Evolutionary conservation across 2,329 filamentous ascomycete genomes (phyloP).

Genomic region (Trichoderma guizhouense): DNA sequence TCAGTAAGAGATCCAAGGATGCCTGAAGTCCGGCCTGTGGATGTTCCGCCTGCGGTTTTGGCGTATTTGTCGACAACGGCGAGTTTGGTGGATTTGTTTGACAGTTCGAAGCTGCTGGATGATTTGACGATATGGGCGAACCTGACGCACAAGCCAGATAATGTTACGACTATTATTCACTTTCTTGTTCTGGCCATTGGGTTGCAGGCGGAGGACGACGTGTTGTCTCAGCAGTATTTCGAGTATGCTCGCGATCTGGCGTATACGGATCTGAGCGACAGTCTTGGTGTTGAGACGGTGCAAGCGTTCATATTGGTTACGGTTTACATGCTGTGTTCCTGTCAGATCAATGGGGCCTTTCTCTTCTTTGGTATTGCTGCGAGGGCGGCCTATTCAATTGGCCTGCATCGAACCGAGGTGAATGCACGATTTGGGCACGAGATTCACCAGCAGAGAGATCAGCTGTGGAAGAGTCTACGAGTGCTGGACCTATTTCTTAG

Average conservation of each 20-base stretch:
- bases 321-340: constrained; percentile 52
- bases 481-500: constrained; percentile 52
- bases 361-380: constrained; percentile 53
- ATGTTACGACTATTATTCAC: constrained; percentile 42
- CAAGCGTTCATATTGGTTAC: constrained; percentile 51
- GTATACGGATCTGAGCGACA: constrained; percentile 42
- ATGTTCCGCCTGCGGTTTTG: constrained; percentile 31
- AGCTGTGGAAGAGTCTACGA: constrained; percentile 53
- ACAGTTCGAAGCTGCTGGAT: constrained; percentile 36
- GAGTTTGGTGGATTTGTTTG: constrained; percentile 49
- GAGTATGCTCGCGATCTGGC: constrained; percentile 48
- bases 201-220: constrained; percentile 40
- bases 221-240: constrained; percentile 44
- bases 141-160: constrained; percentile 31
- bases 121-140: constrained; percentile 44
- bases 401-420: constrained; percentile 52
- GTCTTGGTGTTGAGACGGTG: constrained; percentile 47
- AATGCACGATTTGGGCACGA: constrained; percentile 49
- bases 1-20: neutral
- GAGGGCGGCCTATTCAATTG: constrained; percentile 51
- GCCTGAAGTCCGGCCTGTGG: constrained; percentile 28
- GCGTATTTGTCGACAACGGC: constrained; percentile 41
- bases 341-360: constrained; percentile 54
- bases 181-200: constrained; percentile 52
- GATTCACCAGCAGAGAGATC: constrained; percentile 43